Evolutionary conservation across 192 early-diverging fungal genomes (phyloP).

Genomic region (Umbelopsis sp.): DNA sequence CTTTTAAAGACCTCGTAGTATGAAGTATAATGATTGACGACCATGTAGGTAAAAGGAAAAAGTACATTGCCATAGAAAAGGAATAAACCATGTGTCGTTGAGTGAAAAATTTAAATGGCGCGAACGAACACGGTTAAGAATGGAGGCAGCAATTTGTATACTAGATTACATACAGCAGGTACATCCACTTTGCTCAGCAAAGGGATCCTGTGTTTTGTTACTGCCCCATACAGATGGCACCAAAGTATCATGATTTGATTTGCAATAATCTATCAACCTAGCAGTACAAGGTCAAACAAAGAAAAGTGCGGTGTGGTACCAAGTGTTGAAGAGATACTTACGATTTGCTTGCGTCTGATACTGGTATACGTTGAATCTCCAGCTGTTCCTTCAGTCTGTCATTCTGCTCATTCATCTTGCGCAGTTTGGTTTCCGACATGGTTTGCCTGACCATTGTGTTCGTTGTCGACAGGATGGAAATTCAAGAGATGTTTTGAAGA

Average conservation of each 20-base stretch:
- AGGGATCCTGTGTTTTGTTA: conserved; percentile 27
- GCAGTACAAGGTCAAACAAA: conserved; percentile 1
- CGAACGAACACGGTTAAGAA: too few relatives aligned
- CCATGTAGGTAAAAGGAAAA: too few relatives aligned
- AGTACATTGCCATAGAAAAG: too few relatives aligned
- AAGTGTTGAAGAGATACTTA: conserved; percentile 22
- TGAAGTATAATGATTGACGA: too few relatives aligned
- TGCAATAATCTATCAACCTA: conserved; percentile 35
- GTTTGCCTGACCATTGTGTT: conserved; percentile 24
- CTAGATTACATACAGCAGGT: conserved; percentile 5
- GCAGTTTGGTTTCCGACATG: conserved; percentile 67
- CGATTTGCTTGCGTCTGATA: conserved; percentile 68
- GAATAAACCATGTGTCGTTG: too few relatives aligned
- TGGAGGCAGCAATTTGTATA: too few relatives aligned
- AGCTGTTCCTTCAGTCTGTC: conserved; percentile 76
- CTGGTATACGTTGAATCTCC: conserved; percentile 74
- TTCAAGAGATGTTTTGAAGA: background rate
- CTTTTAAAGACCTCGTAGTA: too few relatives aligned
- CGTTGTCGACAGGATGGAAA: background rate
- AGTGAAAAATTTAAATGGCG: too few relatives aligned
- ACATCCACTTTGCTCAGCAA: conserved; percentile 27
- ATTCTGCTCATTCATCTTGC: conserved; percentile 74
- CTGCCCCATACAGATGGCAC: conserved; percentile 35
- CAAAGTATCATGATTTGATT: conserved; percentile 28
- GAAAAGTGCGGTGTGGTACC: background rate